Evolutionary conservation across 768 basidiomycete species (phyloP), one percentile per base, ranked within the genome.

Genomic region (Melanogaster broomeanus): DNA sequence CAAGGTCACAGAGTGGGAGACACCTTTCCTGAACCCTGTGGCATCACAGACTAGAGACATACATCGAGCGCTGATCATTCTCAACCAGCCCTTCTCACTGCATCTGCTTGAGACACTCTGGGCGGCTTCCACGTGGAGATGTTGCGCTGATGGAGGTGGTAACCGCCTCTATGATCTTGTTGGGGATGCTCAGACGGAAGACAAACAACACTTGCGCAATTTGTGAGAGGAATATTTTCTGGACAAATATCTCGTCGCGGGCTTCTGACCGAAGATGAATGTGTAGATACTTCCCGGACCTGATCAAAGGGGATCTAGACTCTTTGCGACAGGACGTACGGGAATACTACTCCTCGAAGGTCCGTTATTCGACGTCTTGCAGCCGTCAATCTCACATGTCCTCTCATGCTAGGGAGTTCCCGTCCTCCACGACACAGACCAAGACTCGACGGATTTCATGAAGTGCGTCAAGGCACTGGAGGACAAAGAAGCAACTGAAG

Each of bases 251-350:
- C 6, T 22, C 18, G 4, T 25, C 42, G 42, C 42, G 22, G 21
- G 44, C 24, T 11, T 45, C 45, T 47, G 18, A 57, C 40, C 40
- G 31, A n/a, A n/a, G n/a, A 48, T 45, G 11, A 19, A 12, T 16
- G 24, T 38, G 9, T 50, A 91, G 90, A 16, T 93, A 80, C 64
- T 64, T 86, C 6, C 97, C 97, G 0, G 80, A 94, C 64, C 67
- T 96, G 19, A 88, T 99, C 62, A 95, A 91, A 68, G 97, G 96
- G 24, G 97, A 99, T 68, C 69, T 98, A 25, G 97, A 98, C 66
- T 98, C 94, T 9, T 63, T 97, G 37, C 77, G 90, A 11, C 66
- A 75, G 2, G 90, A 94, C 40, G 94, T 96, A 6, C 74, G 74
- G 39, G 64, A 64, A 24, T 93, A 81, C 64, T 98, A 97, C 64